These are phyloP conservation scores for Bonnemaisonia californica DNA, from an alignment of 31 red algal genomes.

Conservation along the genomic window DNA sequence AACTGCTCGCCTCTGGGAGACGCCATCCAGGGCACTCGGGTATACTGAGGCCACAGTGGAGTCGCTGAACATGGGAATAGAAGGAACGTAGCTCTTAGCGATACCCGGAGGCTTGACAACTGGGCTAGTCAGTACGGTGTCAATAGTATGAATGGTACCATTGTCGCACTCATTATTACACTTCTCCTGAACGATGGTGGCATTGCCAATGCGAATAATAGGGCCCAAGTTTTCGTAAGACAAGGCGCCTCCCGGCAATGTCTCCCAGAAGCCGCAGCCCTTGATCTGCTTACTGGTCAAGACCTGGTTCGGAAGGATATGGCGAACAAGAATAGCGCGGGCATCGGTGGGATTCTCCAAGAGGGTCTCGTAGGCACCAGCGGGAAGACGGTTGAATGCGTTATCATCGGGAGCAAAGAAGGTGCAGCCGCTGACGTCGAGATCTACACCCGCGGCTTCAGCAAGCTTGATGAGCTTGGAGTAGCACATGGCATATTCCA, in stretches of 20 bases:
- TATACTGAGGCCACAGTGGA: conserved; percentile 14
- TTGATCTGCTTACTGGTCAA: conserved; percentile 44
- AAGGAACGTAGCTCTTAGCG: conserved; percentile 17
- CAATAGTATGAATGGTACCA: conserved; percentile 53
- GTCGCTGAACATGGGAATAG: conserved; percentile 25
- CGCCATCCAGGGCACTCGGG: neutral
- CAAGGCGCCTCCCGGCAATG: conserved; percentile 38
- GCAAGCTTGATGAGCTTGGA: conserved; percentile 18
- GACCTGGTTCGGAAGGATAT: conserved; percentile 43
- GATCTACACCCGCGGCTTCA: conserved; percentile 11
- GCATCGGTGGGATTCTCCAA: conserved; percentile 11
- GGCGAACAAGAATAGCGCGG: conserved; percentile 35
- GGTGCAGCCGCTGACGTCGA: conserved; percentile 25
- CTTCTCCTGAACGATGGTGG: conserved; percentile 3
- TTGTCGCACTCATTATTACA: conserved; percentile 53
- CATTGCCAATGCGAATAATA: conserved; percentile 41
- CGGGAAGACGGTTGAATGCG: conserved; percentile 40
- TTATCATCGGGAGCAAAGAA: conserved; percentile 64
- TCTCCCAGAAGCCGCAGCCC: conserved; percentile 46
- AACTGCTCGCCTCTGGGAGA: neutral
- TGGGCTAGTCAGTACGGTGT: conserved; percentile 18
- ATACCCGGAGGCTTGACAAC: conserved; percentile 21
- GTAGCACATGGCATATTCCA: neutral
- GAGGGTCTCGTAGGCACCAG: conserved; percentile 35
- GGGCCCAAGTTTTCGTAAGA: conserved; percentile 32